Percentiles rank a stretch among this genome's conserved stretches.
These are phyloP conservation scores for Dispira simplex DNA, from an alignment of 192 early-diverging fungal species.

Conservation along the genomic window DNA sequence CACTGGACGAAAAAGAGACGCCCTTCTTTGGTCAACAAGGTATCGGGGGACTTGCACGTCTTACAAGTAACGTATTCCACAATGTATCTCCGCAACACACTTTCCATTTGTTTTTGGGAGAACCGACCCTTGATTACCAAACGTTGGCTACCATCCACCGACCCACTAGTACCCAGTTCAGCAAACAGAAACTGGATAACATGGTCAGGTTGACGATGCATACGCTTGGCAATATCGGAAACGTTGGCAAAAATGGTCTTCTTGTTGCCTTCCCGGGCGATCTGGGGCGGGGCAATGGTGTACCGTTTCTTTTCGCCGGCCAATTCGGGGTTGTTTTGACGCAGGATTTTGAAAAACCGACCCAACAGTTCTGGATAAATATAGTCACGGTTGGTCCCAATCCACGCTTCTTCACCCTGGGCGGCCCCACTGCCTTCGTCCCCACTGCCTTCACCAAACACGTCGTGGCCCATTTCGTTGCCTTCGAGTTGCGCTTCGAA, in stretches of 20 bases:
- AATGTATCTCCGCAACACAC: constrained; percentile 93
- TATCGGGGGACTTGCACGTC: constrained; percentile 93
- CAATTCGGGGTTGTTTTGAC: constrained; percentile 87
- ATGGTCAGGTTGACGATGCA: constrained; percentile 92
- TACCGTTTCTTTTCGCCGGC: constrained; percentile 86
- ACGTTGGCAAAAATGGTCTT: constrained; percentile 95
- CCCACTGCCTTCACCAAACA: constrained; percentile 25
- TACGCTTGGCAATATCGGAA: constrained; percentile 84
- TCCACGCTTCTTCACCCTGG: constrained; percentile 59
- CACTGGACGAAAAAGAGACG: constrained; percentile 94
- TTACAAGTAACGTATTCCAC: constrained; percentile 99
- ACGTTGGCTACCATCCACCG: constrained; percentile 78
- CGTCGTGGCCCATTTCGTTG: constrained; percentile 34
- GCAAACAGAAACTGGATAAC: constrained; percentile 96
- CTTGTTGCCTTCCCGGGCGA: constrained; percentile 86
- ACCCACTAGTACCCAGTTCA: constrained; percentile 97
- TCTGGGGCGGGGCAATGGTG: constrained; percentile 85
- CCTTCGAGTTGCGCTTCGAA: constrained; percentile 64
- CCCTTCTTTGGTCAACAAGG: constrained; percentile 89
- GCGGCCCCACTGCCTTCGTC: constrained; percentile 27
- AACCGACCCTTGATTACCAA: constrained; percentile 95
- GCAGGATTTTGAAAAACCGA: constrained; percentile 81
- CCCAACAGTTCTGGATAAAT: constrained; percentile 79
- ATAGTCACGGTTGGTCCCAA: constrained; percentile 83
- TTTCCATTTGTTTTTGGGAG: constrained; percentile 98